Evolutionary conservation across 345 rosid species (phyloP).

Genomic region (Sonneratia caseolaris): DNA sequence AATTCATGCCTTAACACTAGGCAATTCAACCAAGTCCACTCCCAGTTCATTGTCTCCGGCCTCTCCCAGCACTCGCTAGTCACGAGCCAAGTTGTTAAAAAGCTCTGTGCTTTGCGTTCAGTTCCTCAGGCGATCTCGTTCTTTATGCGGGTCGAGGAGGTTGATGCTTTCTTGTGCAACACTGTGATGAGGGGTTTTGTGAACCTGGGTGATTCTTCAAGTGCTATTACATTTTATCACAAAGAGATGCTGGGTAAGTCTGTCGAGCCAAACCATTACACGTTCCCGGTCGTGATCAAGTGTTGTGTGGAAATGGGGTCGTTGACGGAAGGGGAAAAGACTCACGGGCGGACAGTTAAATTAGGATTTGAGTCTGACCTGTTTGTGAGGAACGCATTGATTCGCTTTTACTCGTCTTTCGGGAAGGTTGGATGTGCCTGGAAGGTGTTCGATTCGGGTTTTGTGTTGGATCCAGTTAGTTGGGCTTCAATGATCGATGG

Average conservation of each 20-base stretch:
- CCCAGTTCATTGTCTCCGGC: constrained; percentile 30
- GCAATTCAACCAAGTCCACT: constrained; percentile 37
- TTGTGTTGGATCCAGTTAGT: constrained; percentile 20
- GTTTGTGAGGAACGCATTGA: constrained; percentile 22
- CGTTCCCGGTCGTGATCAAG: constrained; percentile 46
- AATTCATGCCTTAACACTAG: constrained; percentile 22
- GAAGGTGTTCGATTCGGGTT: constrained; percentile 20
- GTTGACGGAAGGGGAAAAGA: constrained; percentile 18
- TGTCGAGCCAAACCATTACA: constrained; percentile 38
- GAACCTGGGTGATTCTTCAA: constrained; percentile 20
- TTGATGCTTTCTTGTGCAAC: constrained; percentile 56
- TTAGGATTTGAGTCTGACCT: constrained; percentile 25
- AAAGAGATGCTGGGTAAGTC: constrained; percentile 40
- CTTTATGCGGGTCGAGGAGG: constrained; percentile 30
- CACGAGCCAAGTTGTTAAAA: constrained; percentile 38
- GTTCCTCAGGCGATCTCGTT: constrained; percentile 32
- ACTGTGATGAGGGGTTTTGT: constrained; percentile 35
- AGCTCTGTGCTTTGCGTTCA: constrained; percentile 37
- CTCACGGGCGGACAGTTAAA: constrained; percentile 13
- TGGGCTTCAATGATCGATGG: constrained; percentile 30
- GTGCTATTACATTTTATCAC: constrained; percentile 43
- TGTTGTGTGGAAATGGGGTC: constrained; percentile 37
- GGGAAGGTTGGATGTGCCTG: constrained; percentile 18
- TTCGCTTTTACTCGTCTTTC: constrained; percentile 18
- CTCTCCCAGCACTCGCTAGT: constrained; percentile 42